Evolutionary conservation across 306 rosid species (phyloP), one percentile per base, ranked within the genome.

Genomic region (Amphicarpaea edgeworthii): DNA sequence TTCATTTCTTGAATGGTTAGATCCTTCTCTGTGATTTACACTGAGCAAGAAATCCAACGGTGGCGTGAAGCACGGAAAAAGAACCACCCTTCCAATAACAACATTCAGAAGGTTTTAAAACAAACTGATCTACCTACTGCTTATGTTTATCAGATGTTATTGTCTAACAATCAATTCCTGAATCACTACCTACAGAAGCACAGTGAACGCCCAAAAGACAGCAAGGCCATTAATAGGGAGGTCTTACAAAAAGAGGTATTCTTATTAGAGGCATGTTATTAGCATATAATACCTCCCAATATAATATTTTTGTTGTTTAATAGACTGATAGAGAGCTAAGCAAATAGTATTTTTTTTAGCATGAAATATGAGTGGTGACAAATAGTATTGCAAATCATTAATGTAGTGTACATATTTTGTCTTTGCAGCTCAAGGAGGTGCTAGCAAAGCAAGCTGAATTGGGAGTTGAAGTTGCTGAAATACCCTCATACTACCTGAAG

Each of bases 381-480:
- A n/a, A 16, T 46, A 37, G 47, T 63, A 38, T 45, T 53, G n/a
- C 23, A 68, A 38, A 24, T 54, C 68, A 8, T 19, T 51, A 60
- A 14, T n/a, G 20, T 12, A 7, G 55, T 37, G 12, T 57, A 12
- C 5, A 58, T 55, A 16, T 58, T 57, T 62, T 57, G 45, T 78
- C 83, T 76, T 87, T 84, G 89, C 91, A 90, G 90, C 98, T 95
- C 41, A 88, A 77, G 83, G 96, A 92, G 53, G 86, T 95, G 88
- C 80, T 95, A 79, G 89, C 93, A 20, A 90, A 89, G 91, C 97
- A 95, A 81, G 97, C 93, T 76, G 93, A 92, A 80, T 79, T 95
- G 77, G 99, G 99, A 71, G 55, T 95, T 75, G 97, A 92, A 95
- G 98, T 95, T 65, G 96, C 97, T 20, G 99, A 95, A 68, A 82